Percentiles rank a stretch among this genome's conserved stretches.
These are phyloP conservation scores for Canavalia ensiformis DNA, from an alignment of 306 rosid genomes.

Conservation along the genomic window DNA sequence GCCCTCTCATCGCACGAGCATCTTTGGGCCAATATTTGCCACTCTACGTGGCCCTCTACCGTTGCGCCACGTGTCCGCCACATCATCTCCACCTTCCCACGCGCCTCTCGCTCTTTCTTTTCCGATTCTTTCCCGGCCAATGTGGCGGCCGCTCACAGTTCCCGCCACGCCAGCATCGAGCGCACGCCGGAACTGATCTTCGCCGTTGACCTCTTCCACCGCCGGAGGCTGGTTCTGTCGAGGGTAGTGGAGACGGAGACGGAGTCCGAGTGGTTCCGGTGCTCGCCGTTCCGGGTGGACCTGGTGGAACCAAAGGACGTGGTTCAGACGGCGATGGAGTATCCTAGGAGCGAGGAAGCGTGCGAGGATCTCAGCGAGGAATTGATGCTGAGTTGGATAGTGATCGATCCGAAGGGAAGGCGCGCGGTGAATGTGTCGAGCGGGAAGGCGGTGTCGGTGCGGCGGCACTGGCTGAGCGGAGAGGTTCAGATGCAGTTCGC, in stretches of 20 bases:
- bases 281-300: conserved; percentile 86
- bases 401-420: conserved; percentile 64
- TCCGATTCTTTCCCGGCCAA: conserved; percentile 64
- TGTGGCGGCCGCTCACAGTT: neutral
- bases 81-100: conserved; percentile 65
- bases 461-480: conserved; percentile 86
- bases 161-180: neutral
- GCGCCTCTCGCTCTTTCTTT: conserved; percentile 70
- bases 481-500: conserved; percentile 69
- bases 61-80: conserved; percentile 56
- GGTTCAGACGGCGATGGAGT: conserved; percentile 59
- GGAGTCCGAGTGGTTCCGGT: conserved; percentile 72
- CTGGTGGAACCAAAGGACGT: conserved; percentile 76
- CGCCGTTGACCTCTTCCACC: conserved; percentile 74
- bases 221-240: conserved; percentile 53
- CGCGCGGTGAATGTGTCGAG: conserved; percentile 82
- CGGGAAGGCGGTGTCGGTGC: conserved; percentile 65
- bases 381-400: conserved; percentile 76
- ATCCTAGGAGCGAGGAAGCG: conserved; percentile 45
- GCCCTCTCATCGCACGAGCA: conserved; percentile 55
- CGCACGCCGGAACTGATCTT: conserved; percentile 61
- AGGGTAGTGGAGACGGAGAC: conserved; percentile 80
- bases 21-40: conserved; percentile 72
- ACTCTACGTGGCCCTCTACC: conserved; percentile 87
- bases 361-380: conserved; percentile 54